A percentile compares a stretch with the other conserved stretches of the same genome.
phyloP scores from a whole-genome alignment of 2,329 filamentous ascomycete genomes.

The Thermochaetoides dissita region DNA sequence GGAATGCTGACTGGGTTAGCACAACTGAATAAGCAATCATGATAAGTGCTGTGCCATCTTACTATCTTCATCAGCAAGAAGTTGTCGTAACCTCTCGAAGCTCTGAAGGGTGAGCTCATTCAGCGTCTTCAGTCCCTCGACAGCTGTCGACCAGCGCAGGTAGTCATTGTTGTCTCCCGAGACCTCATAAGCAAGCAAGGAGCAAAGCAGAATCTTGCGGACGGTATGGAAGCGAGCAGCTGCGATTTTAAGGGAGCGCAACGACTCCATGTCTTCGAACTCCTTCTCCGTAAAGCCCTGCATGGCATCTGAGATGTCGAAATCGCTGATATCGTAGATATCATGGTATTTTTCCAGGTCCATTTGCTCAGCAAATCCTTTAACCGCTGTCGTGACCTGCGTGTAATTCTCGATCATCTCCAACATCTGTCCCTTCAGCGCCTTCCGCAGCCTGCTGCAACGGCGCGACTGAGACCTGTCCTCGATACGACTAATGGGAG shows the following conservation, averaged over 20 bases:
- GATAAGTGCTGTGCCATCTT: constrained; percentile 22
- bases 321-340: constrained; percentile 65
- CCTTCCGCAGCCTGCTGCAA: constrained; percentile 65
- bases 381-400: constrained; percentile 53
- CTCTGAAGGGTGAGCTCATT: constrained; percentile 47
- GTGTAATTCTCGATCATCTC: constrained; percentile 59
- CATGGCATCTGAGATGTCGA: constrained; percentile 58
- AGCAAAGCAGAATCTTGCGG: constrained; percentile 75
- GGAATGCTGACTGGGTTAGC: constrained; percentile 30
- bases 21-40: constrained; percentile 8
- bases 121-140: constrained; percentile 58
- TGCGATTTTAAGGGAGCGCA: constrained; percentile 67
- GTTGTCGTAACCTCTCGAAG: constrained; percentile 50
- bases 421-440: constrained; percentile 55
- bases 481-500: constrained; percentile 84
- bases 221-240: constrained; percentile 68
- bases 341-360: constrained; percentile 89
- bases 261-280: constrained; percentile 62
- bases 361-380: constrained; percentile 60
- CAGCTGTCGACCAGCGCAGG: constrained; percentile 61
- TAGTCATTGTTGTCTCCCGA: constrained; percentile 66
- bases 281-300: constrained; percentile 49
- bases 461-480: constrained; percentile 65
- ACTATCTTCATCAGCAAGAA: constrained; percentile 71
- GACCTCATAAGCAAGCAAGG: constrained; percentile 74